Evolutionary conservation across 73 alveolate genomes (phyloP).

Genomic region (Durusdinium trenchii): DNA sequence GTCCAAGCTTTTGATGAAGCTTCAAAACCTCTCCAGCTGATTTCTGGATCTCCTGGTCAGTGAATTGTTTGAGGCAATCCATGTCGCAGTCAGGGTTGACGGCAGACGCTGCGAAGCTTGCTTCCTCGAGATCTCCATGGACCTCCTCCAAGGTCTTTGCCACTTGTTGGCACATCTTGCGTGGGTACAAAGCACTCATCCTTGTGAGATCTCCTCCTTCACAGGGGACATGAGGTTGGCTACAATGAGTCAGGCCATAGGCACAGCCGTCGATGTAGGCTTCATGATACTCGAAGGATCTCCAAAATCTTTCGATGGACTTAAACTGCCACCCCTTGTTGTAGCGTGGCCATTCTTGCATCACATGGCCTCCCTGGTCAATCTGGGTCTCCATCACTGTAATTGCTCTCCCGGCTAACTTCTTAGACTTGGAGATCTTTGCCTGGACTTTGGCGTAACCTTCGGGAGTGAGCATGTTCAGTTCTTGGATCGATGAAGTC

Average conservation of each 20-base stretch:
- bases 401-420: not conserved
- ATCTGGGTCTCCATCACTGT: not conserved
- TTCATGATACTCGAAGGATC: not conserved
- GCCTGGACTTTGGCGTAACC: not conserved
- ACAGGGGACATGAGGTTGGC: not conserved
- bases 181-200: not conserved
- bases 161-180: not conserved
- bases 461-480: not conserved
- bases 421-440: not conserved
- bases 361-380: not conserved
- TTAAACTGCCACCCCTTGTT: not conserved
- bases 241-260: not conserved
- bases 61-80: not conserved
- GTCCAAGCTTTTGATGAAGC: not conserved
- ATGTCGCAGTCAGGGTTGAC: not conserved
- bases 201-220: not conserved
- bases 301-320: not conserved
- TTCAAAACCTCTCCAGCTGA: not conserved
- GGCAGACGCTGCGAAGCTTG: not conserved
- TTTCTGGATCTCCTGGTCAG: not conserved
- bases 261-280: conserved; percentile 24
- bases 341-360: not conserved
- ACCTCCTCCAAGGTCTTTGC: not conserved
- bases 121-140: not conserved
- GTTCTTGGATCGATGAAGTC: conserved; percentile 1